A percentile compares a stretch with the other conserved stretches of the same genome.
phyloP scores from a whole-genome alignment of 176 grass and related monocot genomes.

The Neostapfia colusana region DNA sequence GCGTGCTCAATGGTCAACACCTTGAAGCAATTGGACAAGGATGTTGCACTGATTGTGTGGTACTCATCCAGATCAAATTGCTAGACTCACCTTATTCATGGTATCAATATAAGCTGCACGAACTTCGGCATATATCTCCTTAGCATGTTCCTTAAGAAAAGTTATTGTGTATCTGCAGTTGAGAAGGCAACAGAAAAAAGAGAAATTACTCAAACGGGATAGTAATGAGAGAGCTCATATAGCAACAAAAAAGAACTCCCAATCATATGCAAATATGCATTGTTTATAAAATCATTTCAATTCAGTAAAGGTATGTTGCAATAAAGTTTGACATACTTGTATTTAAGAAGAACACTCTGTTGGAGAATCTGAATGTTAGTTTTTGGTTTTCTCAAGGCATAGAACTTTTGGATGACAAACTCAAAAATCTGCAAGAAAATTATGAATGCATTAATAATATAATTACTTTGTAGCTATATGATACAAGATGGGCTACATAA shows the following conservation, averaged over 20 bases:
- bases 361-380: constrained; percentile 99
- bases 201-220: constrained; percentile 8
- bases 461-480: constrained; percentile 19
- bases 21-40: background rate
- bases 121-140: constrained; percentile 97
- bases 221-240: background rate
- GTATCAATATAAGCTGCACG: constrained; percentile 93
- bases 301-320: constrained; percentile 10
- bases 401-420: constrained; percentile 93
- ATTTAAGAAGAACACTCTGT: constrained; percentile 91
- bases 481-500: background rate
- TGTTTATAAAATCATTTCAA: background rate
- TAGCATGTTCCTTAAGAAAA: constrained; percentile 97
- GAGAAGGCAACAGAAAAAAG: background rate
- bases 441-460: constrained; percentile 29
- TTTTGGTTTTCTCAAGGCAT: constrained; percentile 98
- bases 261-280: constrained; percentile 16
- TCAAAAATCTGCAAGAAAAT: constrained; percentile 83
- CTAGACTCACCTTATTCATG: constrained; percentile 91
- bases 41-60: background rate
- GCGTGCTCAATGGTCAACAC: background rate
- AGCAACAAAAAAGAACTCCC: constrained; percentile 20
- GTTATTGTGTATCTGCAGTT: constrained; percentile 71
- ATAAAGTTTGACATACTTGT: constrained; percentile 74
- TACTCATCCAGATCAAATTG: constrained; percentile 26